Conservation (phyloP, 805 yeast species). For the Lachancea quebecensis region DNA sequence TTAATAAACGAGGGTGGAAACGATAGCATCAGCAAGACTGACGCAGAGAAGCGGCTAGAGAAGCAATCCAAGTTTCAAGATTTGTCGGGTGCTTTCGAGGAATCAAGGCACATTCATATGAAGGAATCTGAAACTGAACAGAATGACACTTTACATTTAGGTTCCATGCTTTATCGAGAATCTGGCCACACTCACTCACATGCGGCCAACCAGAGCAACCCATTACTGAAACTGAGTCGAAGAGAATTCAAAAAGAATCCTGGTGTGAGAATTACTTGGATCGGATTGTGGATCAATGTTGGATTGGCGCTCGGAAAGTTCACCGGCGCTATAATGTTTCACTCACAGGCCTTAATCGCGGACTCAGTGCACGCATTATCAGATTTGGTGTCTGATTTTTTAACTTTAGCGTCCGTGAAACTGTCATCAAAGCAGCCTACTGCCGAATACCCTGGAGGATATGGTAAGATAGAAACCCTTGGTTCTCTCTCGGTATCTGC, state of each 20-base stretch:
- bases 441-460: slow-evolving; percentile 69
- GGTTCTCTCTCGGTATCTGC: slow-evolving; percentile 87
- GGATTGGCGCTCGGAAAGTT: slow-evolving; percentile 84
- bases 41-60: slow-evolving; percentile 13
- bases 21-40: background rate
- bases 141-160: slow-evolving; percentile 36
- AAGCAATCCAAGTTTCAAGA: slow-evolving; percentile 15
- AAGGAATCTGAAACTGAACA: slow-evolving; percentile 38
- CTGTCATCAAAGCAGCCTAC: slow-evolving; percentile 58
- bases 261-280: slow-evolving; percentile 88
- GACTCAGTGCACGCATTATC: slow-evolving; percentile 92
- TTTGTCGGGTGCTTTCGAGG: slow-evolving; percentile 13
- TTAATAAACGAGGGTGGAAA: background rate
- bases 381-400: slow-evolving; percentile 81
- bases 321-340: slow-evolving; percentile 83
- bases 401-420: slow-evolving; percentile 84
- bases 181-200: slow-evolving; percentile 12
- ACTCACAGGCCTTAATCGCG: slow-evolving; percentile 89
- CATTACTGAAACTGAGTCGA: slow-evolving; percentile 34
- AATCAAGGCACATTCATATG: slow-evolving; percentile 30
- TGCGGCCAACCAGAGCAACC: slow-evolving; percentile 12
- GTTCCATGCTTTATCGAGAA: slow-evolving; percentile 24
- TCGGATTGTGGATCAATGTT: slow-evolving; percentile 78
- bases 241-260: slow-evolving; percentile 55
- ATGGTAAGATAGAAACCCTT: slow-evolving; percentile 86